Percentiles rank a stretch among this genome's conserved stretches.
These are phyloP conservation scores for Cordia subcordata DNA, from an alignment of 257 asterid species.

Conservation along the genomic window DNA sequence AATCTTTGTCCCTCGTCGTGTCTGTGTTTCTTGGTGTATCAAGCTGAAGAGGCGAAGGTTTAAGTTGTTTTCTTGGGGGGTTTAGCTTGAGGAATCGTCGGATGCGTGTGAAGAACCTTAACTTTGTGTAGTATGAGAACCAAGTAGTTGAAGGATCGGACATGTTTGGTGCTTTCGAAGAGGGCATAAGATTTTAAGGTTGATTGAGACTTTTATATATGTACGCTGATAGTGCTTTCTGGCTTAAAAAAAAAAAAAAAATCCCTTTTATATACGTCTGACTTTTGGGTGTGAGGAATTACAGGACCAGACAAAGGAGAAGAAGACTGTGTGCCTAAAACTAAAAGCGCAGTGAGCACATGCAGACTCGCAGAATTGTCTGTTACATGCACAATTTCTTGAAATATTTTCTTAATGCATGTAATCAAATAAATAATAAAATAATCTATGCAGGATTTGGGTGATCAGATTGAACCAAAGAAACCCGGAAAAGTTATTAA, in stretches of 20 bases:
- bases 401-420: neutral
- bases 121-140: constrained; percentile 25
- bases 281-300: constrained; percentile 30
- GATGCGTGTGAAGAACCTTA: constrained; percentile 32
- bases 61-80: constrained; percentile 19
- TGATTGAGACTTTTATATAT: constrained; percentile 11
- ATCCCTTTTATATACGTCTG: constrained; percentile 24
- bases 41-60: constrained; percentile 18
- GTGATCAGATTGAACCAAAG: no score
- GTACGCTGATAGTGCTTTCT: constrained; percentile 13
- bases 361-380: constrained; percentile 37
- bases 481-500: no score
- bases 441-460: no score
- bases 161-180: constrained; percentile 31
- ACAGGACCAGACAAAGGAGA: constrained; percentile 37
- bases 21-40: constrained; percentile 1
- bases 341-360: constrained; percentile 53
- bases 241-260: constrained; percentile 12
- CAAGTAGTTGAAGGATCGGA: constrained; percentile 30
- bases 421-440: no score
- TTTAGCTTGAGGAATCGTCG: constrained; percentile 33
- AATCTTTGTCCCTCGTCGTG: constrained; percentile 6
- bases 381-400: constrained; percentile 11
- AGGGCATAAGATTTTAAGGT: neutral
- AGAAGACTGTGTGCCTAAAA: constrained; percentile 46